phyloP scores from a whole-genome alignment of 1,139 yeast genomes.

The Protomyces inouyei region DNA sequence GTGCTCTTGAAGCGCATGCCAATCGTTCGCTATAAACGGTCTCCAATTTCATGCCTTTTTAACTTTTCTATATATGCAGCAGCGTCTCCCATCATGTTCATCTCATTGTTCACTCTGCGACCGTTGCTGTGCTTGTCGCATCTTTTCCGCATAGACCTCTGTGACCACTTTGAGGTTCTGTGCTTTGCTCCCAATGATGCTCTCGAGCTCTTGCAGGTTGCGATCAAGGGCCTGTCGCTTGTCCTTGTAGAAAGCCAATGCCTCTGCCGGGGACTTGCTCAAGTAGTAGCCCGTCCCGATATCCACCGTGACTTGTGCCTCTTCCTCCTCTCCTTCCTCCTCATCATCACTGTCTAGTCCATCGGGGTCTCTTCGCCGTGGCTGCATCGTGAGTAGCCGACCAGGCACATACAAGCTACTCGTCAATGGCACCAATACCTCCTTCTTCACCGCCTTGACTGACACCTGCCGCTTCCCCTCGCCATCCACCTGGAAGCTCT shows the following conservation, averaged over 20 bases:
- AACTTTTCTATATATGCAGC: neutral
- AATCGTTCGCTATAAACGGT: neutral
- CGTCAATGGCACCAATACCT: constrained; percentile 78
- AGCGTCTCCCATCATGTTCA: neutral
- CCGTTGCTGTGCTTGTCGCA: constrained; percentile 15
- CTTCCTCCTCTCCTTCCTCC: constrained; percentile 39
- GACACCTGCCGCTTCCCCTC: constrained; percentile 36
- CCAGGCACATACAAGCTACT: constrained; percentile 90
- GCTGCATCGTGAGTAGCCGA: constrained; percentile 40
- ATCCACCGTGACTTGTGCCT: constrained; percentile 75
- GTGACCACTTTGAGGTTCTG: constrained; percentile 21
- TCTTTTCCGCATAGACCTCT: constrained; percentile 24
- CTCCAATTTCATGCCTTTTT: neutral
- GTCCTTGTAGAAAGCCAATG: constrained; percentile 64
- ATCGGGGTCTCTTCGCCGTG: neutral
- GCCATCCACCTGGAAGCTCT: constrained; percentile 48
- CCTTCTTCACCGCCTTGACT: constrained; percentile 39
- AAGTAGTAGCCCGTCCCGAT: constrained; percentile 95
- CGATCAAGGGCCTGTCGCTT: constrained; percentile 68
- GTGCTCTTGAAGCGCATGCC: neutral
- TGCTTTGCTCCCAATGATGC: constrained; percentile 47
- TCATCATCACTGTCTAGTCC: neutral
- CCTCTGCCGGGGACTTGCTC: constrained; percentile 66
- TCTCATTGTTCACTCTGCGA: neutral
- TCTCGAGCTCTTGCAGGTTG: constrained; percentile 70